Conservation (phyloP, 176 grass and related monocot genomes). For the Phoenix dactylifera region DNA sequence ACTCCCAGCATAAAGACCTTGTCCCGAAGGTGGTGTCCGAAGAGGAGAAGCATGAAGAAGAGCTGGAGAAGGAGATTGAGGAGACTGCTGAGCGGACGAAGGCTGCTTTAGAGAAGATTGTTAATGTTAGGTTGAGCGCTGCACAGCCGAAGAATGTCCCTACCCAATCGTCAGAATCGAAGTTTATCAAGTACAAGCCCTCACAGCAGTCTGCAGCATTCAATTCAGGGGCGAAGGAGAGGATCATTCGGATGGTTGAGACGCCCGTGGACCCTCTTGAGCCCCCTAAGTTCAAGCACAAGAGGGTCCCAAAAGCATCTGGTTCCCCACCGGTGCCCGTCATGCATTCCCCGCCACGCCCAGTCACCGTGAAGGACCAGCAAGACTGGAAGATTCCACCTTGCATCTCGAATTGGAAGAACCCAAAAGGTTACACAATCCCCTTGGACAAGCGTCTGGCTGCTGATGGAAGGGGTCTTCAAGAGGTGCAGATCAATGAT, state of each 20-base stretch:
- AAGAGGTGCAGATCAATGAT: constrained; percentile 98
- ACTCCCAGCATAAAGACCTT: constrained; percentile 91
- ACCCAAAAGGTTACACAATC: constrained; percentile 96
- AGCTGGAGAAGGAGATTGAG: constrained; percentile 68
- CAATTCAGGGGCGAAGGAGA: constrained; percentile 94
- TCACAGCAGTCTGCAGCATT: constrained; percentile 89
- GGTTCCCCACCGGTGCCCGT: constrained; percentile 84
- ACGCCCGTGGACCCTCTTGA: constrained; percentile 77
- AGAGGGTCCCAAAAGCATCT: constrained; percentile 68
- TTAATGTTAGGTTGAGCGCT: constrained; percentile 72
- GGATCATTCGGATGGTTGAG: constrained; percentile 81
- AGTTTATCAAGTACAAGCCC: constrained; percentile 98
- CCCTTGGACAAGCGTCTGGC: constrained; percentile 90
- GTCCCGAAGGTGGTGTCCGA: constrained; percentile 56
- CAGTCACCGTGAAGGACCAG: constrained; percentile 92
- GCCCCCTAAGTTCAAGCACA: constrained; percentile 96
- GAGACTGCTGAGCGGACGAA: constrained; percentile 71
- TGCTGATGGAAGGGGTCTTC: constrained; percentile 81
- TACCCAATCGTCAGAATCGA: constrained; percentile 60
- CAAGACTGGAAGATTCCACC: constrained; percentile 99
- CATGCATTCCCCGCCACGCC: constrained; percentile 88
- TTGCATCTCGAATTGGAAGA: constrained; percentile 99
- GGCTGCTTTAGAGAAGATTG: constrained; percentile 75
- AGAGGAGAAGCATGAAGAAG: constrained; percentile 34
- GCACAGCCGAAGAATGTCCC: constrained; percentile 94